Percentiles rank a stretch among this genome's conserved stretches.
These are phyloP conservation scores for Exophiala aquamarina DNA, from an alignment of 2,329 filamentous ascomycete genomes.

Conservation along the genomic window DNA sequence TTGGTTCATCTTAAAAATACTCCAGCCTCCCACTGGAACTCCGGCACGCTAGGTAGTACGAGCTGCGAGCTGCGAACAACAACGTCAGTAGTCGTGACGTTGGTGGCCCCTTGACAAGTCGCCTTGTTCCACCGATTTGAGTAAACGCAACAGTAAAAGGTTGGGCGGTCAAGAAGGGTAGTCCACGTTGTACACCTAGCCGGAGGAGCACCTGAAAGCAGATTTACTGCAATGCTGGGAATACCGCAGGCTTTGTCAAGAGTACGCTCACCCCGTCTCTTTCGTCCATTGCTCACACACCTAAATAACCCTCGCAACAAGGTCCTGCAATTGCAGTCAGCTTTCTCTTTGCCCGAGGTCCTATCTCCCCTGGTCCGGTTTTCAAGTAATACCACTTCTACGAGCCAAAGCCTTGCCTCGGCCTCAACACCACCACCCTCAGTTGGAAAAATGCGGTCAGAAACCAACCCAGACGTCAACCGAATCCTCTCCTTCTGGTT, in stretches of 20 bases:
- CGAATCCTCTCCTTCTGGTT: conserved; percentile 32
- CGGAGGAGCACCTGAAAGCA: no score
- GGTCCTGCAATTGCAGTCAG: conserved; percentile 18
- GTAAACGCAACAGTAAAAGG: no score
- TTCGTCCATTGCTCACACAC: neutral
- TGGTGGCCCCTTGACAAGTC: no score
- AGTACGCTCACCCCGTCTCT: conserved; percentile 10
- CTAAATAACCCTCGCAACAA: conserved; percentile 9
- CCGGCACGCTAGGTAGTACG: no score
- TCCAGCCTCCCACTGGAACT: no score
- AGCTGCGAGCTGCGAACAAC: no score
- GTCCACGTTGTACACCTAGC: no score
- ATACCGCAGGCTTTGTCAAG: conserved; percentile 12
- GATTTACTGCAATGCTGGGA: neutral
- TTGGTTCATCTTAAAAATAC: no score
- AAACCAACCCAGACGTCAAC: conserved; percentile 9
- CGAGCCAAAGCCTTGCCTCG: neutral
- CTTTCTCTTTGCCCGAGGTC: conserved; percentile 1
- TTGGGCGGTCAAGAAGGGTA: conserved; percentile 21
- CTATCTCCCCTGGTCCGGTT: neutral
- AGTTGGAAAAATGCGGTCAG: neutral
- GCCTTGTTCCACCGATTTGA: no score
- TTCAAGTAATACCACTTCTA: conserved; percentile 4
- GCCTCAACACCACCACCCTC: conserved; percentile 5
- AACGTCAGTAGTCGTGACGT: no score